These are phyloP conservation scores for Avena insularis DNA, from an alignment of 176 grass and related monocot species.

Conservation along the genomic window DNA sequence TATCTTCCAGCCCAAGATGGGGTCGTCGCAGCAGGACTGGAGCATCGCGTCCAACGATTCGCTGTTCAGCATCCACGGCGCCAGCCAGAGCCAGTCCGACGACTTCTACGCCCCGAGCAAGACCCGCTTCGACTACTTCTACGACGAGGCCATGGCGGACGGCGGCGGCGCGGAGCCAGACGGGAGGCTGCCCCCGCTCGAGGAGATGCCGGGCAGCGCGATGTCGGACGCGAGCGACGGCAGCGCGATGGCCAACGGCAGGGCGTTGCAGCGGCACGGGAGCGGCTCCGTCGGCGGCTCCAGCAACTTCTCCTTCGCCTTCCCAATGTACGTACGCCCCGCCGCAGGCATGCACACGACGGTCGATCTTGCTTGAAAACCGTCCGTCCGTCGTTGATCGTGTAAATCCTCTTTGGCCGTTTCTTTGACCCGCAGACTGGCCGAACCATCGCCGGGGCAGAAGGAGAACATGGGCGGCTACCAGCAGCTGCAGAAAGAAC, in stretches of 20 bases:
- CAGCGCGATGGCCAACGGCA: background rate
- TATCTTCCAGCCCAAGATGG: constrained; percentile 57
- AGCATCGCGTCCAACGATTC: constrained; percentile 77
- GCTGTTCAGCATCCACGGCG: constrained; percentile 75
- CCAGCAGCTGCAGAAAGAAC: constrained; percentile 44
- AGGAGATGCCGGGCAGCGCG: constrained; percentile 44
- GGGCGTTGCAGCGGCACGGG: constrained; percentile 32
- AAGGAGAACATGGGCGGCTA: constrained; percentile 39
- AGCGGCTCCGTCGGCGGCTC: constrained; percentile 59
- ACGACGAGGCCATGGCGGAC: constrained; percentile 47
- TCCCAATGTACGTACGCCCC: constrained; percentile 69
- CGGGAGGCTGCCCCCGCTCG: constrained; percentile 35
- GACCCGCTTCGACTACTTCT: constrained; percentile 61
- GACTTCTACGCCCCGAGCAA: constrained; percentile 47
- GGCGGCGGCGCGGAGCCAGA: background rate
- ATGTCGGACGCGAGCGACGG: constrained; percentile 17
- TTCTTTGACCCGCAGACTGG: constrained; percentile 30
- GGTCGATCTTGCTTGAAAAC: background rate
- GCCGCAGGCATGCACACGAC: background rate
- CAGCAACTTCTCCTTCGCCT: constrained; percentile 77
- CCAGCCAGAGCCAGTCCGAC: constrained; percentile 29
- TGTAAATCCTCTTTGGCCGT: background rate
- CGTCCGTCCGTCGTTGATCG: background rate
- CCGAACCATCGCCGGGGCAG: constrained; percentile 50
- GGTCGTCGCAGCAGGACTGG: constrained; percentile 65